phyloP scores from a whole-genome alignment of 116 monocot genomes.

The Cymodocea nodosa region DNA sequence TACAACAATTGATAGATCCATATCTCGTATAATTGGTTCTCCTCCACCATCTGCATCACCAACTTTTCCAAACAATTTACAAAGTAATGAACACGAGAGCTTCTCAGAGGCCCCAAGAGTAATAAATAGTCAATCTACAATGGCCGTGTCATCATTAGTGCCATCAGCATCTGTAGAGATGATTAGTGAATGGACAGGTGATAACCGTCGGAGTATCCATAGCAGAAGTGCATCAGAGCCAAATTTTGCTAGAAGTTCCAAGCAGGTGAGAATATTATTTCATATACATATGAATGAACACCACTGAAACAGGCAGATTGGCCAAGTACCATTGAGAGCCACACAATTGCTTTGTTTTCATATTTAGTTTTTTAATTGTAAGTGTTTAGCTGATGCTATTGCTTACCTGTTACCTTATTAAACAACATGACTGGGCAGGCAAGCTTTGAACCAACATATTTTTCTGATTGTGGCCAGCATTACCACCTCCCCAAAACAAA shows the following conservation, averaged over 20 bases:
- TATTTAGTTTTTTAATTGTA: too few species aligned
- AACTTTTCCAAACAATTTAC: constrained; percentile 23
- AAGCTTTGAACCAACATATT: too few species aligned
- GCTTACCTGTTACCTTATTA: too few species aligned
- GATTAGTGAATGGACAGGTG: constrained; percentile 48
- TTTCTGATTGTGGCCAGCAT: too few species aligned
- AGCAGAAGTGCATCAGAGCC: constrained; percentile 86
- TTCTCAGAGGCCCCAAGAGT: constrained; percentile 30
- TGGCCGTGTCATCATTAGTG: constrained; percentile 48
- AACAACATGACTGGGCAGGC: too few species aligned
- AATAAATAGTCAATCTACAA: constrained; percentile 53
- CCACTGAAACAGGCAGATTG: too few species aligned
- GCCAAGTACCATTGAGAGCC: too few species aligned
- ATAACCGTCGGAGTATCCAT: constrained; percentile 31
- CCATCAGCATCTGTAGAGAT: constrained; percentile 54
- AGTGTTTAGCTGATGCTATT: too few species aligned
- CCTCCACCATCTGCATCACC: constrained; percentile 59
- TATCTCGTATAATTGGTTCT: constrained; percentile 79
- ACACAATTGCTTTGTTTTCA: too few species aligned
- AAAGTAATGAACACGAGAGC: constrained; percentile 21
- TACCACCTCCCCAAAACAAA: too few species aligned
- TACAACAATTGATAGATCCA: constrained; percentile 67
- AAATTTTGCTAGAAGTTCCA: constrained; percentile 63
- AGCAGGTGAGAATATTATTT: constrained; percentile 20
- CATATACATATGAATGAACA: neutral